Conservation (phyloP, 352 stramenopile genomes). For the Phytophthora chlamydospora region DNA sequence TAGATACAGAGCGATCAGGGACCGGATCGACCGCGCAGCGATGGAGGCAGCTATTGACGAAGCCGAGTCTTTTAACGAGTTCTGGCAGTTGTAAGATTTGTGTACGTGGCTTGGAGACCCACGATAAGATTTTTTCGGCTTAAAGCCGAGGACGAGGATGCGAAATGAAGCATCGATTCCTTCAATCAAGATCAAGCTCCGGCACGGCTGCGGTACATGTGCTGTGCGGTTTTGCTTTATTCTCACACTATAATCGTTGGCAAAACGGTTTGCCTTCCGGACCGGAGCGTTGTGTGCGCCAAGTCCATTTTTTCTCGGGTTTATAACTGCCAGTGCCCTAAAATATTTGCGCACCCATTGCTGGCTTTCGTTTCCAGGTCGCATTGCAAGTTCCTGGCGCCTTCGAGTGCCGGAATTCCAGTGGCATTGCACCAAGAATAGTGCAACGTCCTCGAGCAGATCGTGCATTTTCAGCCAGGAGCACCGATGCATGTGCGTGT, state of each 20-base stretch:
- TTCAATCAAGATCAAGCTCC: conserved; percentile 26
- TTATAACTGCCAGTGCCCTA: not conserved
- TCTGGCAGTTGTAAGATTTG: conserved; percentile 41
- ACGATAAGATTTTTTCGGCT: conserved; percentile 1
- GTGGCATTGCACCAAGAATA: conserved; percentile 21
- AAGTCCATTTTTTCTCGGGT: not conserved
- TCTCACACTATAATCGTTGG: conserved; percentile 4
- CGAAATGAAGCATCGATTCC: conserved; percentile 17
- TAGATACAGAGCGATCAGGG: conserved; percentile 28
- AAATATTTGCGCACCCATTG: conserved; percentile 9
- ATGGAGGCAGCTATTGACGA: conserved; percentile 42
- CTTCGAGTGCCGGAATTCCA: conserved; percentile 7
- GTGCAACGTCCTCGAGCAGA: conserved; percentile 12
- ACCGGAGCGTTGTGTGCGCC: not conserved
- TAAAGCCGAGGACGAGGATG: conserved; percentile 16
- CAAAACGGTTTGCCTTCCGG: conserved; percentile 1
- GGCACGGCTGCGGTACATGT: conserved; percentile 3
- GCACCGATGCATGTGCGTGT: not conserved
- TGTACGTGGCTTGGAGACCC: conserved; percentile 19
- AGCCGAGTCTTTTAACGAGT: conserved; percentile 38
- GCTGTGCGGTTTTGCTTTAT: conserved; percentile 1
- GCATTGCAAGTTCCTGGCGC: not conserved
- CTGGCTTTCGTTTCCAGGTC: conserved; percentile 13
- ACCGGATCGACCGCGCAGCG: conserved; percentile 36
- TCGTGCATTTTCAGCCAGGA: not conserved